Percentiles rank a stretch among this genome's conserved stretches.
Conservation (phyloP, 2,329 filamentous ascomycete genomes). For the Aspergillus flavus region DNA sequence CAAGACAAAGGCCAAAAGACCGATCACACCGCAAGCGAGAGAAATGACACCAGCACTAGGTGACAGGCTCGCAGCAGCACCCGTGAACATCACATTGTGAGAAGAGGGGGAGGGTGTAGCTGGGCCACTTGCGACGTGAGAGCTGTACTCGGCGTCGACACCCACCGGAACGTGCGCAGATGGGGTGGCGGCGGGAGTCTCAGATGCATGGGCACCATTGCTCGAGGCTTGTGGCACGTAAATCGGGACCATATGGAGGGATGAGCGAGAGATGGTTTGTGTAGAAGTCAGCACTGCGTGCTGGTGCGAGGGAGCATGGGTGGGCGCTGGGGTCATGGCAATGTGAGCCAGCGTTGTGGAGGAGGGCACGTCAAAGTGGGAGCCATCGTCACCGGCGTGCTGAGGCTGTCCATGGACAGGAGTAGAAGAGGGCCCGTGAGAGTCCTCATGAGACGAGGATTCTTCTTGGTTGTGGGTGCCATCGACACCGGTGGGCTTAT, state of each 20-base stretch:
- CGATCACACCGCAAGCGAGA: conserved; percentile 26
- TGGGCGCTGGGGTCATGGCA: background rate
- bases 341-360: background rate
- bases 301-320: background rate
- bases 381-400: background rate
- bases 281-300: conserved; percentile 10
- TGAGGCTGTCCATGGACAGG: background rate
- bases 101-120: conserved; percentile 43
- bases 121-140: conserved; percentile 33
- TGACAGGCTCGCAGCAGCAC: conserved; percentile 24
- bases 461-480: background rate
- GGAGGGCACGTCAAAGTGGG: background rate
- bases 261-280: conserved; percentile 16
- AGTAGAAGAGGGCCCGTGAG: background rate
- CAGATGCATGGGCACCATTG: background rate
- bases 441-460: background rate
- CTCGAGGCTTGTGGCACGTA: conserved; percentile 24
- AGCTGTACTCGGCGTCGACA: conserved; percentile 14
- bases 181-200: background rate
- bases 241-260: conserved; percentile 32
- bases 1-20: conserved; percentile 32
- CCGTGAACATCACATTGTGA: conserved; percentile 33
- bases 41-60: conserved; percentile 26
- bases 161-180: conserved; percentile 12
- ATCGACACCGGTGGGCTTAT: background rate